Base-by-base conservation (phyloP, 2,329 filamentous ascomycete species). In the Botryotinia globosa region DNA sequence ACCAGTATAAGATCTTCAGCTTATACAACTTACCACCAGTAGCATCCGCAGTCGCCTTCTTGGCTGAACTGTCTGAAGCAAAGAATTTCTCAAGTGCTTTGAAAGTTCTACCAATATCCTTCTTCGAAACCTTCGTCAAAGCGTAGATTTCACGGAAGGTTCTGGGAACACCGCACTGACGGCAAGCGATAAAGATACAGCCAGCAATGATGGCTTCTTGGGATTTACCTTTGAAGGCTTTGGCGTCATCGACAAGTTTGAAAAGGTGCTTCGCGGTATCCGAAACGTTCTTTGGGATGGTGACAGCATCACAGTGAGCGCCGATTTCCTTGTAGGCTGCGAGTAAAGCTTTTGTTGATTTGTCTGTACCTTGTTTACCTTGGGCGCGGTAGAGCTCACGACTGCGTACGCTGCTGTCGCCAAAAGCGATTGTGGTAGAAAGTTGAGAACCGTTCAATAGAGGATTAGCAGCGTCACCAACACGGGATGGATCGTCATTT, bases 141-240 rank as follows among this genome's bases (percentile, higher is more conserved):
- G 94, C 91, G 84, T 93, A 97, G 79, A 99, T 96, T 82, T 99
- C 97, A 66, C 92, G 90, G 84, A 99, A 99, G 5, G 94, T 97
- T 76, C 96, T 92, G 7, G 93, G 91, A 44, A 94, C 91, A 74
- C 90, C 89, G 80, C 93, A 92, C 82, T 98, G 94, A 62, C 96
- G 94, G 82, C 95, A 98, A 58, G 96, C 94, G 78, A 99, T 95
- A 85, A 99, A 98, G 82, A 99, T 96, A 83, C 94, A 98, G 10
- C 94, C 94, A 8, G 96, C 96, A 77, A 98, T 95, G 77, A 99
- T 92, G 72, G 93, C 93, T 78, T 98, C 95, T 80, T 94, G 92
- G 0, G 93, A 92, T 84, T 99, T 99, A 81, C 94, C 94, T 84
- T 97, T 97, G 87, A 98, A 94, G 72, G 94, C 88, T 82, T 95